phyloP scores from a whole-genome alignment of 352 stramenopile species.

The Chrysophaeum taylorii region DNA sequence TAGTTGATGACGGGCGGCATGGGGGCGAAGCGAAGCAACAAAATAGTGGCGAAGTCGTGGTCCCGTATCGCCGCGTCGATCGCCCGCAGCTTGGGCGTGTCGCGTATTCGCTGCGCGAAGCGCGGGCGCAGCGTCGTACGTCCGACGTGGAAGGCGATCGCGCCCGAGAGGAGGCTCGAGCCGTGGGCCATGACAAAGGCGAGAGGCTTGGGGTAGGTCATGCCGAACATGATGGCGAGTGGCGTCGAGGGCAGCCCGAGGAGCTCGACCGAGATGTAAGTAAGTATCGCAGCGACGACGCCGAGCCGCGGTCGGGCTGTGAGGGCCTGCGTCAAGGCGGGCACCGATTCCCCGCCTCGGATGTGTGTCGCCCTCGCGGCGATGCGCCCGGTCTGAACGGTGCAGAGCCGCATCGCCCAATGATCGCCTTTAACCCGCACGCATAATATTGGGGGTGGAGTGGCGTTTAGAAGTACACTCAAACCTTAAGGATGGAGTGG shows the following conservation, averaged over 20 bases:
- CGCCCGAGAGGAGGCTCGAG: background rate
- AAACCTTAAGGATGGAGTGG: too few relatives aligned
- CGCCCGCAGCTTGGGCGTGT: background rate
- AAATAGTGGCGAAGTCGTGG: background rate
- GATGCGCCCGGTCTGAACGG: too few relatives aligned
- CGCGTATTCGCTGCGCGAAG: background rate
- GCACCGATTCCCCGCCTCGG: too few relatives aligned
- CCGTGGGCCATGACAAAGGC: background rate
- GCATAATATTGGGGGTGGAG: too few relatives aligned
- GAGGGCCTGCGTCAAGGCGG: too few relatives aligned
- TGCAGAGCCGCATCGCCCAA: too few relatives aligned
- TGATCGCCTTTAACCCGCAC: too few relatives aligned
- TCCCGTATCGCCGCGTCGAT: background rate
- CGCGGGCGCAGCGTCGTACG: background rate
- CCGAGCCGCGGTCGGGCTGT: too few relatives aligned
- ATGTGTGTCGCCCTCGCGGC: too few relatives aligned
- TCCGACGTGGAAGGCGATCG: background rate
- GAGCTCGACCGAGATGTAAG: background rate
- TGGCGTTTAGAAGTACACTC: too few relatives aligned
- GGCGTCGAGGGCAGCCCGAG: background rate
- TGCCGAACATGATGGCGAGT: background rate
- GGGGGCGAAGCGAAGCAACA: background rate
- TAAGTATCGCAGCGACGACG: background rate
- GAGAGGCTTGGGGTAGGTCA: background rate
- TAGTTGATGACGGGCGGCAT: conserved; percentile 9